Evolutionary conservation across 306 rosid genomes (phyloP), one percentile per base, ranked within the genome.

Genomic region (Vicia faba): DNA sequence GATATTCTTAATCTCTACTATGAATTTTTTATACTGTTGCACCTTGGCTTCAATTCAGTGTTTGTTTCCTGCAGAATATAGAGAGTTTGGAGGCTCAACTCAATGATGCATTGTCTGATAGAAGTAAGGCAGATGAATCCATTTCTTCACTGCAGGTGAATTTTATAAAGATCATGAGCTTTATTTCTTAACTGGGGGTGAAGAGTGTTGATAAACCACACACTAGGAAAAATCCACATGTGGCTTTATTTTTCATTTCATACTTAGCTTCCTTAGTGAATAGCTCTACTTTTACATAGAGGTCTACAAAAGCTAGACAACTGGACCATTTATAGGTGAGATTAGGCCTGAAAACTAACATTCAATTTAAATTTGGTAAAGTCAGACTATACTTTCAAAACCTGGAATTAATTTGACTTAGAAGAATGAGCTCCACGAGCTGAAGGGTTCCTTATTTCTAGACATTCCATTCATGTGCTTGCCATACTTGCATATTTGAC

Each of bases 71-170:
- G 73, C 86, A 95, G 99, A 90, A 71, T 74, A 76, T 90, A 82
- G 92, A 88, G 83, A 86, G 89, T 78, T 81, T 90, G 85, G 96
- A 95, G 86, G 89, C 86, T 28, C 99, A 95, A 80, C 87, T 95
- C 73, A 91, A 87, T 65, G 99, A 95, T 79, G 99, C 95, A 38
- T 56, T 87, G 46, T 85, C 96, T 2, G 97, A 90, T 56, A 86
- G 97, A 84, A 85, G 56, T 44, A 95, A 90, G 83, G 99, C 97
- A 45, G 73, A 90, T 55, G 96, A 86, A 78, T 86, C 88, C 55
- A 88, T 88, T 79, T 88, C 97, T 81, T 88, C 95, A 45, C 78
- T 95, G 64, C 99, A 88, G 96, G 99, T 88, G 70, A 74, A 78
- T 76, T 76, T 66, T 62, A 29, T 57, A n/a, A n/a, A n/a, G 64